Conservation (phyloP, 1,139 yeast genomes). For the Scheffersomyces insectosa region DNA sequence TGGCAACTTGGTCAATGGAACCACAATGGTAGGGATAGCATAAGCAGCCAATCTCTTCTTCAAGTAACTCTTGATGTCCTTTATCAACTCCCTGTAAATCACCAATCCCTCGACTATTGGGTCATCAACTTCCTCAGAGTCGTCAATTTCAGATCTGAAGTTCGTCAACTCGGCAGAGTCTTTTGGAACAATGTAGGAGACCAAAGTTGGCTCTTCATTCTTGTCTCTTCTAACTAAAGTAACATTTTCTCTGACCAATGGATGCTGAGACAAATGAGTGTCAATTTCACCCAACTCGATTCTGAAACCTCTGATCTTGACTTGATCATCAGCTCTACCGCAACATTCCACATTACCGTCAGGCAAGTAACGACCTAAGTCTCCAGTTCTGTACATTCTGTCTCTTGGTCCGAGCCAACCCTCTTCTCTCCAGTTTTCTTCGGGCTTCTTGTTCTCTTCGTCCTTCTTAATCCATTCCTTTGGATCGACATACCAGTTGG, state of each 20-base stretch:
- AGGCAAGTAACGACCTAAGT: constrained; percentile 92
- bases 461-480: constrained; percentile 62
- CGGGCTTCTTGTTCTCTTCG: constrained; percentile 30
- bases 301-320: constrained; percentile 96
- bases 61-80: constrained; percentile 77
- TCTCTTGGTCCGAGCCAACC: constrained; percentile 95
- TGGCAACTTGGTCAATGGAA: constrained; percentile 84
- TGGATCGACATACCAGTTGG: constrained; percentile 81
- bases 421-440: constrained; percentile 72
- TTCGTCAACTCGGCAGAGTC: constrained; percentile 54
- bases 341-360: constrained; percentile 98
- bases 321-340: constrained; percentile 99
- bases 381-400: constrained; percentile 94
- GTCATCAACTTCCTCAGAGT: constrained; percentile 43
- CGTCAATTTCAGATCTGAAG: constrained; percentile 44
- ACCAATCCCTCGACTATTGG: constrained; percentile 81
- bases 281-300: constrained; percentile 98
- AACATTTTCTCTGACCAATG: constrained; percentile 85
- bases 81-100: constrained; percentile 71
- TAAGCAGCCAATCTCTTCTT: constrained; percentile 89
- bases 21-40: constrained; percentile 89
- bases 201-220: constrained; percentile 87
- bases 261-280: constrained; percentile 92
- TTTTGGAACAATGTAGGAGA: constrained; percentile 91
- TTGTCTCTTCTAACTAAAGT: constrained; percentile 92